Percentiles rank a stretch among this genome's conserved stretches.
Evolutionary conservation across 1,139 yeast species (phyloP).

Genomic region (Schizosaccharomyces versatilis): DNA sequence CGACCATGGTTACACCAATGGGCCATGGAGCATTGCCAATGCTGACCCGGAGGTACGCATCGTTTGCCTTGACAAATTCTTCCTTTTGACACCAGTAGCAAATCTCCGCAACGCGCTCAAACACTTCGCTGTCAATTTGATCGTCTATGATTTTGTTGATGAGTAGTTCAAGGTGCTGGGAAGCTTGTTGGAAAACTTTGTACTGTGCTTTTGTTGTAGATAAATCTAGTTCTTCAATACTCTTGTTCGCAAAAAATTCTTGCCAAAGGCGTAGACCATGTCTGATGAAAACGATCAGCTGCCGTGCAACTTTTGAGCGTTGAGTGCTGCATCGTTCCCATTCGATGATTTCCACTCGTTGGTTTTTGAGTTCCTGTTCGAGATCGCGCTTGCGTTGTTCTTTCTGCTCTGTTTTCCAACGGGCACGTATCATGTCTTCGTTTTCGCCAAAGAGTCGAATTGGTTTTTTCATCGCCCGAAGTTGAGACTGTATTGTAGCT

Average conservation of each 20-base stretch:
- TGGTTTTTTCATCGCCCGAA: constrained; percentile 25
- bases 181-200: constrained; percentile 26
- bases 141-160: constrained; percentile 35
- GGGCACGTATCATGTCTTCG: constrained; percentile 12
- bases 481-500: constrained; percentile 27
- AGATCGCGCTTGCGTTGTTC: constrained; percentile 9
- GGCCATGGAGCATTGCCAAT: constrained; percentile 90
- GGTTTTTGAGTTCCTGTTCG: constrained; percentile 15
- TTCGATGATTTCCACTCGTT: constrained; percentile 15
- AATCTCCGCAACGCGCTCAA: constrained; percentile 39
- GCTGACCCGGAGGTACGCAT: constrained; percentile 51
- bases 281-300: constrained; percentile 2
- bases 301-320: background rate
- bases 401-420: constrained; percentile 12
- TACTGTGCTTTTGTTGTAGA: constrained; percentile 16
- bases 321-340: background rate
- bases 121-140: constrained; percentile 25
- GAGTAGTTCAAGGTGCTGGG: constrained; percentile 36
- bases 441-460: constrained; percentile 30
- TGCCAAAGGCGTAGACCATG: background rate
- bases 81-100: constrained; percentile 35
- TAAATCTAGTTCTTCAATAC: constrained; percentile 13
- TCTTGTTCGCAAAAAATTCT: constrained; percentile 7
- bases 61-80: constrained; percentile 37
- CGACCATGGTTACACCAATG: constrained; percentile 58